These are phyloP conservation scores for Boletus tylopilopsis DNA, from an alignment of 768 basidiomycete species.

Conservation along the genomic window DNA sequence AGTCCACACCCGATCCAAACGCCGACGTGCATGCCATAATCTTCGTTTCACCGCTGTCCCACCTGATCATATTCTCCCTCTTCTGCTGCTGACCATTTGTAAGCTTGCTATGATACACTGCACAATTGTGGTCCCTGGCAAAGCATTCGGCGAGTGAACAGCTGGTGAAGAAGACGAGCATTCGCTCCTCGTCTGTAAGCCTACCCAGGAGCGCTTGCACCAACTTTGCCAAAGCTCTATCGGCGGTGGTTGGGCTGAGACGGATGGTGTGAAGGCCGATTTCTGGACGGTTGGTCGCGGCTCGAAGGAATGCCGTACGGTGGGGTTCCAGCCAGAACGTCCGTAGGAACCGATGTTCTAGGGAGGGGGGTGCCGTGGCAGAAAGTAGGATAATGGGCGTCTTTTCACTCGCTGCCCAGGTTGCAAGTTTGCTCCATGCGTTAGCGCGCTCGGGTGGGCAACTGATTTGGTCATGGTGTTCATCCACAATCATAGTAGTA, in stretches of 20 bases:
- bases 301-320: not conserved
- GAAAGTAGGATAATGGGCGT: slow-evolving; percentile 1
- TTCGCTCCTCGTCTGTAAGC: not conserved
- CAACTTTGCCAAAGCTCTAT: not conserved
- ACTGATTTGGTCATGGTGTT: slow-evolving; percentile 7
- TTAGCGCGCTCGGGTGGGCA: not conserved
- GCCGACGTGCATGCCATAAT: slow-evolving; percentile 1
- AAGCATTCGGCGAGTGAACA: not conserved
- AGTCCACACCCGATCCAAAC: not conserved
- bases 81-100: not conserved
- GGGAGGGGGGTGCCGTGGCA: not conserved
- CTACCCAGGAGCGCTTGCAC: not conserved
- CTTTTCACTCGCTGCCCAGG: not conserved
- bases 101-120: not conserved
- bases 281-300: not conserved
- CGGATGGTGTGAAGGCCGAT: not conserved
- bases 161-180: not conserved
- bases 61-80: not conserved
- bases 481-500: not conserved
- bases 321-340: not conserved
- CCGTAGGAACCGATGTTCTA: not conserved
- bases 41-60: not conserved
- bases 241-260: not conserved
- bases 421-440: not conserved
- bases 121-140: not conserved